These are phyloP conservation scores for Solanum sitiens DNA, from an alignment of 257 asterid genomes.

Conservation along the genomic window DNA sequence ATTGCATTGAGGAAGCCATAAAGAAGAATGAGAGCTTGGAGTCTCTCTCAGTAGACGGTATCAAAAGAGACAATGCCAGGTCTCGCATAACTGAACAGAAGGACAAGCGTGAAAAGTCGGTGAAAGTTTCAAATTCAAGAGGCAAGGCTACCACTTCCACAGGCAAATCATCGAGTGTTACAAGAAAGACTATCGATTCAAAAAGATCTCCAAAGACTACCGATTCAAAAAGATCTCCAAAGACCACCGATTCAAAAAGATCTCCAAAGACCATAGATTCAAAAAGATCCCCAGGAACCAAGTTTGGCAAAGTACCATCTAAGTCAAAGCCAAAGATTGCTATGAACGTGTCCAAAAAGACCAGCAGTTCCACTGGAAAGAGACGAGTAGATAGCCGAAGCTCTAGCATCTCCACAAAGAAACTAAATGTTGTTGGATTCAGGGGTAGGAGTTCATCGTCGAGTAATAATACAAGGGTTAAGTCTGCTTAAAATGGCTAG, in stretches of 20 bases:
- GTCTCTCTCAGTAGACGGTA: slow-evolving; percentile 64
- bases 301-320: slow-evolving; percentile 26
- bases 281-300: slow-evolving; percentile 1
- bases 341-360: slow-evolving; percentile 27
- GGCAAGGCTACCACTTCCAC: slow-evolving; percentile 24
- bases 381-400: slow-evolving; percentile 25
- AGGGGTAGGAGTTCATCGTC: slow-evolving; percentile 65
- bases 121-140: slow-evolving; percentile 32
- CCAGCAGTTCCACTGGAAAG: slow-evolving; percentile 20
- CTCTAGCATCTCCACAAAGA: slow-evolving; percentile 29
- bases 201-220: not conserved
- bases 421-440: slow-evolving; percentile 85
- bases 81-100: slow-evolving; percentile 60
- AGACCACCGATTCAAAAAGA: not conserved
- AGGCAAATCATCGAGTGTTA: slow-evolving; percentile 21
- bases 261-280: not conserved
- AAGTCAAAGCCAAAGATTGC: slow-evolving; percentile 21
- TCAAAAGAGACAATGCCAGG: slow-evolving; percentile 73
- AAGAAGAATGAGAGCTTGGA: slow-evolving; percentile 89
- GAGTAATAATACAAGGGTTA: slow-evolving; percentile 11
- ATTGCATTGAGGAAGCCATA: slow-evolving; percentile 76
- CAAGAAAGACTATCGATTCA: slow-evolving; percentile 20
- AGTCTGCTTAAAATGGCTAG: slow-evolving; percentile 23
- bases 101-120: slow-evolving; percentile 41
- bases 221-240: not conserved